Percentiles rank a stretch among this genome's conserved stretches.
These are phyloP conservation scores for Chimonanthus salicifolius DNA, from an alignment of 164 flowering plant genomes.

Conservation along the genomic window DNA sequence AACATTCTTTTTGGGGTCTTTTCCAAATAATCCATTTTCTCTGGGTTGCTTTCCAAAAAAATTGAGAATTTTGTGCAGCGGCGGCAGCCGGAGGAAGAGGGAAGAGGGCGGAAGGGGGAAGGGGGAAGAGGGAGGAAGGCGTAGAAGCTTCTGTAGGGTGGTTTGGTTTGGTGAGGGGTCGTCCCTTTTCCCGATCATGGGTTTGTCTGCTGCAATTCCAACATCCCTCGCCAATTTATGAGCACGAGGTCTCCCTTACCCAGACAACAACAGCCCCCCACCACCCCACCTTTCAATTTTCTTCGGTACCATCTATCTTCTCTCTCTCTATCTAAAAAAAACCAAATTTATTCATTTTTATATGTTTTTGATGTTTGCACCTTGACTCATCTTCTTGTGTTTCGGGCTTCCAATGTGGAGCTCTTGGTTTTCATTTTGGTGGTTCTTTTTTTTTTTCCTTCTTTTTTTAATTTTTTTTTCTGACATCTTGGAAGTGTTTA, in stretches of 20 bases:
- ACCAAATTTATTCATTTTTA: background rate
- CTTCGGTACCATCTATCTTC: background rate
- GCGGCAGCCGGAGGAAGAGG: background rate
- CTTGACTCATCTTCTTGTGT: background rate
- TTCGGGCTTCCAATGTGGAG: background rate
- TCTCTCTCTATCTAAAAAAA: too few species aligned
- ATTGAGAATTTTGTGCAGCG: too few species aligned
- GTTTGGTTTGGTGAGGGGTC: background rate
- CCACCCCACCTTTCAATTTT: slow-evolving; percentile 8
- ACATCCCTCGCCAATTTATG: slow-evolving; percentile 37
- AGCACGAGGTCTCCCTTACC: slow-evolving; percentile 48
- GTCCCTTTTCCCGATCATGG: slow-evolving; percentile 16
- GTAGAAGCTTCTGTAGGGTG: background rate
- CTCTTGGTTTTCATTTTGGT: slow-evolving; percentile 2
- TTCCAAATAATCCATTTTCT: too few species aligned
- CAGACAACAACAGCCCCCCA: slow-evolving; percentile 26
- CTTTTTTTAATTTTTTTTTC: too few species aligned
- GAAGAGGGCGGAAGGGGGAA: background rate
- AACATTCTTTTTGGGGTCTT: too few species aligned
- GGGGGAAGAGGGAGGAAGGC: background rate
- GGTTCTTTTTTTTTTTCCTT: background rate
- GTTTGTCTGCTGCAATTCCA: slow-evolving; percentile 29
- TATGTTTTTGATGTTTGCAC: background rate
- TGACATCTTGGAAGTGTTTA: background rate
- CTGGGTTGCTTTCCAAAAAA: too few species aligned